Evolutionary conservation across 169 alveolate species (phyloP), one percentile per base, ranked within the genome.

Genomic region (Plasmodium ovale): DNA sequence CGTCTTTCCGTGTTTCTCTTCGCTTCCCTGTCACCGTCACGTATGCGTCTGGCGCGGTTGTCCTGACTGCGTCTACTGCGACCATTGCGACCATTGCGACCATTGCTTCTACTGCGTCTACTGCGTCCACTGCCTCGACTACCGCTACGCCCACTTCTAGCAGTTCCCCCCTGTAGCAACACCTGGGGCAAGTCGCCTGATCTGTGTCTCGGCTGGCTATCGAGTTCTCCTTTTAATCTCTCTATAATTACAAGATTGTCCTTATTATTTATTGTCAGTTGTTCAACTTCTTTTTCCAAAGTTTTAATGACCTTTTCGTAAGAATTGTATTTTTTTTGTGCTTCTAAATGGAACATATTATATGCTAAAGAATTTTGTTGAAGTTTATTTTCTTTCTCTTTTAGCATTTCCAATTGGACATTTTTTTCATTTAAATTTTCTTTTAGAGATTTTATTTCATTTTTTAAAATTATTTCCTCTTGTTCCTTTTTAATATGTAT

Each of bases 351-450:
- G 29, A 79, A 79, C 35, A 64, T 47, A 65, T 79, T 65, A 64
- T 79, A 79, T 16, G 62, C 82, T 16, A 65, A 21, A 25, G 65
- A 23, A 56, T 79, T 79, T 16, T 79, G 84, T 3, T 79, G 72
- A 0, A 47, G 19, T 65, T 64, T 79, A 21, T 65, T 79, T 64
- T 79, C 89, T 70, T 79, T 79, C 7, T 79, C 89, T 21, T 79
- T 70, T 23, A 79, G 42, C 0, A 79, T 21, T 65, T 79, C 84
- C 44, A 79, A 79, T 47, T 62, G 62, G n/a, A 79, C 65, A 23
- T 67, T 65, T 42, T 79, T 79, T 51, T 79, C 89, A 70, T 79
- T 79, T 49, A 79, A 51, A 79, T 79, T 79, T 79, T 79, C 89
- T 69, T 82, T 79, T 39, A 79, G 29, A 6, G 89, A 47, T 79